Evolutionary conservation across 768 basidiomycete genomes (phyloP).

Genomic region (Mycena pura): DNA sequence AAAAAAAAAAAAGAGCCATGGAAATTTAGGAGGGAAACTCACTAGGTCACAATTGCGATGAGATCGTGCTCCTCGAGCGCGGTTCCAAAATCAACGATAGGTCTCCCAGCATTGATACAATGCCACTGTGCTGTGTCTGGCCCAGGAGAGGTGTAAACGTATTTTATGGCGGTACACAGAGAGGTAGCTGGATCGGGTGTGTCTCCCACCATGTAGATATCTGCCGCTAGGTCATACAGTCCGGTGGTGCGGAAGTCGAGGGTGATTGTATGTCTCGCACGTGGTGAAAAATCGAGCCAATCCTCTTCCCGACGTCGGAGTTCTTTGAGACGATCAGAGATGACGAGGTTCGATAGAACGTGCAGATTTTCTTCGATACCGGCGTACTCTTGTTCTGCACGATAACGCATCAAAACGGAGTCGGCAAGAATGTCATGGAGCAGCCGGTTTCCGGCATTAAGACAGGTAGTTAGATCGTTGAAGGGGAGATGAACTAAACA

Average conservation of each 20-base stretch:
- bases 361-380: not conserved
- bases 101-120: not conserved
- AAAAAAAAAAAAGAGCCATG: not conserved
- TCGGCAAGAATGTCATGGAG: not conserved
- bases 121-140: constrained; percentile 1
- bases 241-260: constrained; percentile 1
- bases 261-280: not conserved
- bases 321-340: not conserved
- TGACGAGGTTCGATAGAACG: not conserved
- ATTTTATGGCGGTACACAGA: constrained; percentile 4
- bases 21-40: not conserved
- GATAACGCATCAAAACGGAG: constrained; percentile 3
- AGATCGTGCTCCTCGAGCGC: constrained; percentile 21
- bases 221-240: not conserved
- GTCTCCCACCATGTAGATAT: not conserved
- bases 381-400: not conserved
- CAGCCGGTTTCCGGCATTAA: not conserved
- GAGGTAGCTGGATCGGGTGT: not conserved
- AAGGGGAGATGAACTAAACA: not conserved
- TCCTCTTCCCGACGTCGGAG: not conserved
- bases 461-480: not conserved
- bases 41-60: constrained; percentile 20
- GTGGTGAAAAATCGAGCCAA: constrained; percentile 2
- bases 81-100: constrained; percentile 15
- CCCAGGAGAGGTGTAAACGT: not conserved